These are phyloP conservation scores for Rhytidhysteron rufulum DNA, from an alignment of 2,329 filamentous ascomycete species.

Conservation along the genomic window DNA sequence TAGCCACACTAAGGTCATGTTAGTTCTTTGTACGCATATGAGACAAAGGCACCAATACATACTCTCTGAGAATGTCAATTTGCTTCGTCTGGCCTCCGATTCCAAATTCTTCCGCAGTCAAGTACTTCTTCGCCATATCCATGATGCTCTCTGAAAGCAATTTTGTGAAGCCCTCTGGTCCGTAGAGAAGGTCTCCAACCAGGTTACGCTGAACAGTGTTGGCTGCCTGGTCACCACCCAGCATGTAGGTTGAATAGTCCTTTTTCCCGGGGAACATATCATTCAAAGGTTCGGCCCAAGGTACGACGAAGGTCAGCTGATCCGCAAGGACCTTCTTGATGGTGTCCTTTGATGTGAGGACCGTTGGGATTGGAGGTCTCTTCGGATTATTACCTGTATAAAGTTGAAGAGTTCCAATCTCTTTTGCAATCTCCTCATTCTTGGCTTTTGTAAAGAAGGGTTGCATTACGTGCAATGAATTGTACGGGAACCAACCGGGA, in stretches of 20 bases:
- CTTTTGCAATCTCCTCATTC: slow-evolving; percentile 8
- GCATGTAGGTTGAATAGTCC: slow-evolving; percentile 9
- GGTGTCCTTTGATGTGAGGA: slow-evolving; percentile 3
- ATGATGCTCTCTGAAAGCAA: slow-evolving; percentile 4
- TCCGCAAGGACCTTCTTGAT: slow-evolving; percentile 6
- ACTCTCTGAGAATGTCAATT: slow-evolving; percentile 8
- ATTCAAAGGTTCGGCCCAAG: slow-evolving; percentile 5
- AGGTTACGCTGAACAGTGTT: slow-evolving; percentile 7
- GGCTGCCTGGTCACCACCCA: slow-evolving; percentile 5
- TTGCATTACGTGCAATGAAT: slow-evolving; percentile 35
- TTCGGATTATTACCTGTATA: slow-evolving; percentile 1
- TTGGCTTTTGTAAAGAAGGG: slow-evolving; percentile 8
- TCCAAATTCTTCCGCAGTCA: slow-evolving; percentile 2
- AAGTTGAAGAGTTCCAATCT: slow-evolving; percentile 6
- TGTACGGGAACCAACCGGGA: slow-evolving; percentile 26
- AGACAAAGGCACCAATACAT: not conserved
- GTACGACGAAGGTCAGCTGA: slow-evolving; percentile 6
- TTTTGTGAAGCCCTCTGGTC: slow-evolving; percentile 3
- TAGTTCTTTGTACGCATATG: not conserved
- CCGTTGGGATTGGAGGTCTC: not conserved
- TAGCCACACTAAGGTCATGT: slow-evolving; percentile 5
- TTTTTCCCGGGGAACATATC: slow-evolving; percentile 11
- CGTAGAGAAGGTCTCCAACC: slow-evolving; percentile 5
- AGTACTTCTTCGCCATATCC: not conserved
- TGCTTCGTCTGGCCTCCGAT: slow-evolving; percentile 1